Base-by-base conservation (phyloP, 768 basidiomycete species). In the Tylopilus rubrobrunneus region DNA sequence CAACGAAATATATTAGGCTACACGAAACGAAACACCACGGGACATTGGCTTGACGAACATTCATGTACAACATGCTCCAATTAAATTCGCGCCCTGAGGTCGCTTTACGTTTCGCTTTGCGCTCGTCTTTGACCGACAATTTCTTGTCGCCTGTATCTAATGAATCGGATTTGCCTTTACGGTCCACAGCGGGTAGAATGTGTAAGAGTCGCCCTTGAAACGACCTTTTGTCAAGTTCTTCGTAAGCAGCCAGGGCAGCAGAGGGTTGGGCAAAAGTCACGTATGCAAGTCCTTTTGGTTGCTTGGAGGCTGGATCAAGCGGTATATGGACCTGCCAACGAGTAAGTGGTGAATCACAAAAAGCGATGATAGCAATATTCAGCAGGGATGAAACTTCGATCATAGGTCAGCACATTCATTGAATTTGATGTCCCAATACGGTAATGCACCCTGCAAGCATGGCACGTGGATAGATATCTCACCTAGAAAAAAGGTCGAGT, bases 51-150 rank as follows among this genome's bases (percentile, higher is more conserved):
- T 23, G 42, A 86, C 92, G 71, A 75, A 97, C 96, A 77, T 98
- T 98, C 92, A 98, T 94, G 66, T 94, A 98, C 52, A 98, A 68
- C 79, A 93, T 88, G 48, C 86, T 84, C 93, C 92, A 96, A 68
- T 92, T 92, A 65, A 94, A 93, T 52, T 87, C 88, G 57, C 85
- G 85, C 31, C 86, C 86, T 15, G 87, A 85, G 33, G 66, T 73
- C 11, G 80, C 75, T 68, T 86, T 93, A 53, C 83, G 76, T 64
- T 86, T 84, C 33, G 78, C 77, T 21, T 77, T 71, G 29, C 69
- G 67, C 47, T 80, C 81, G 51, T 84, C 84, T 53, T 84, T 89
- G 55, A 91, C 72, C 5, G 83, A 68, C 27, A 72, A 75, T 57
- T 74, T 78, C 53, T 78, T 81, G 45, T 68, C 71, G 1, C 46